Evolutionary conservation across 352 stramenopile species (phyloP).

Genomic region (Phytopythium litorale): DNA sequence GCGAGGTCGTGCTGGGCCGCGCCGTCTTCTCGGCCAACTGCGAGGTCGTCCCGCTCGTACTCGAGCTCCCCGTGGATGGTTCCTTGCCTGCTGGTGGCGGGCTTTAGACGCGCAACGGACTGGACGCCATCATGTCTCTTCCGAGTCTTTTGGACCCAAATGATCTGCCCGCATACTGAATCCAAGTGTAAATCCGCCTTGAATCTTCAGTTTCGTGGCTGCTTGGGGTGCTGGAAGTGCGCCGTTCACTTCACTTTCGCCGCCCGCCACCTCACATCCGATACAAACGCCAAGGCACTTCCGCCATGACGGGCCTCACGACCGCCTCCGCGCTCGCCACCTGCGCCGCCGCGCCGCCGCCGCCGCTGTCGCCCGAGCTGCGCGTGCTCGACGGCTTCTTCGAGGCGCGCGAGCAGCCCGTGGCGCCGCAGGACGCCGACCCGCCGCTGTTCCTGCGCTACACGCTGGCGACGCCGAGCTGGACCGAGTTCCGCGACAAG

Average conservation of each 20-base stretch:
- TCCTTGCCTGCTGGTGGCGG: too few species aligned
- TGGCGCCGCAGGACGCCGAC: background rate
- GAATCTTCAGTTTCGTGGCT: conserved; percentile 2
- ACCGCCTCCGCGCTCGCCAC: background rate
- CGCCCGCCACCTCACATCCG: background rate
- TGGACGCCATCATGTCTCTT: too few species aligned
- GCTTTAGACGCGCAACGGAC: background rate
- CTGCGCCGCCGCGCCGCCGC: conserved; percentile 1
- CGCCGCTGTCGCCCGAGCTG: background rate
- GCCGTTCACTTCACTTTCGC: background rate
- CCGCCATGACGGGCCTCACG: background rate
- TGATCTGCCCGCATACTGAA: background rate
- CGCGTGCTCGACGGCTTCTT: conserved; percentile 31
- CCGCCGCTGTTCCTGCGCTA: conserved; percentile 32
- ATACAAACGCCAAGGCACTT: background rate
- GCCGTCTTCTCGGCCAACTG: conserved; percentile 36
- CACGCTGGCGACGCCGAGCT: conserved; percentile 20
- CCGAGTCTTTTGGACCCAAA: too few species aligned
- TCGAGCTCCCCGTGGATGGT: conserved; percentile 12
- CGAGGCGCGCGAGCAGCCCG: conserved; percentile 4
- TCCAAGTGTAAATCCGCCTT: background rate
- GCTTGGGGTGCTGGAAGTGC: background rate
- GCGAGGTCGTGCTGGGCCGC: conserved; percentile 35
- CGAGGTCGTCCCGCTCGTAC: conserved; percentile 41
- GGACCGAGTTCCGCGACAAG: conserved; percentile 20